Evolutionary conservation across 1,284 basidiomycete genomes (phyloP).

Genomic region (Termitomyces sp.): DNA sequence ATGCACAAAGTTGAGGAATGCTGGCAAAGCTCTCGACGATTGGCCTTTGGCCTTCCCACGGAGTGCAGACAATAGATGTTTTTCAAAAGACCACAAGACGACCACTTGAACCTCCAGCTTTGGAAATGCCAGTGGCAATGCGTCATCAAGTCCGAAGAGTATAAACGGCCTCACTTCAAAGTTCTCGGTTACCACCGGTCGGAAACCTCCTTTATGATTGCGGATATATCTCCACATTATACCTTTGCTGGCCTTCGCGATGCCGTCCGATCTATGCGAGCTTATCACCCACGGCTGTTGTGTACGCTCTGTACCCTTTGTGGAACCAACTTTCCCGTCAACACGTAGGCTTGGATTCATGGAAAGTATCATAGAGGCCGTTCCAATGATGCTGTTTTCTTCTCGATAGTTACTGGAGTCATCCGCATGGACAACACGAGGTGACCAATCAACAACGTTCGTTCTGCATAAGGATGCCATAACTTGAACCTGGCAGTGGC

Average conservation of each 20-base stretch:
- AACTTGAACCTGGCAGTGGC: slow-evolving; percentile 2
- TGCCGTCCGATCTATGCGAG: not conserved
- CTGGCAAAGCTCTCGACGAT: not conserved
- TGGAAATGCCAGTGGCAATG: not conserved
- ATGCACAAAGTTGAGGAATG: not conserved
- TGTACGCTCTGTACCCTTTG: not conserved
- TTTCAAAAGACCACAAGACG: slow-evolving; percentile 1
- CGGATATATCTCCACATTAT: slow-evolving; percentile 4
- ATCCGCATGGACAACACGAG: not conserved
- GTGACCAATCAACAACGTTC: slow-evolving; percentile 4
- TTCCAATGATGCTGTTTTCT: not conserved
- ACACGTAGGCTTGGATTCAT: not conserved
- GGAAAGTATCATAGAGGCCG: not conserved
- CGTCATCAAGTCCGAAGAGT: slow-evolving; percentile 1
- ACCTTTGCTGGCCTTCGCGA: not conserved
- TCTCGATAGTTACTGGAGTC: not conserved
- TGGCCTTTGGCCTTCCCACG: not conserved
- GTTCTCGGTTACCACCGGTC: not conserved
- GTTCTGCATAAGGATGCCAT: not conserved
- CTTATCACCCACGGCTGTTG: slow-evolving; percentile 4
- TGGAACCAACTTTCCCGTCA: not conserved
- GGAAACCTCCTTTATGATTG: not conserved
- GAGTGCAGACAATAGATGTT: not conserved
- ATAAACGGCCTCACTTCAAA: not conserved
- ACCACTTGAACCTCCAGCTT: not conserved